Conservation (phyloP, 2,329 filamentous ascomycete species). For the Remersonia thermophila region DNA sequence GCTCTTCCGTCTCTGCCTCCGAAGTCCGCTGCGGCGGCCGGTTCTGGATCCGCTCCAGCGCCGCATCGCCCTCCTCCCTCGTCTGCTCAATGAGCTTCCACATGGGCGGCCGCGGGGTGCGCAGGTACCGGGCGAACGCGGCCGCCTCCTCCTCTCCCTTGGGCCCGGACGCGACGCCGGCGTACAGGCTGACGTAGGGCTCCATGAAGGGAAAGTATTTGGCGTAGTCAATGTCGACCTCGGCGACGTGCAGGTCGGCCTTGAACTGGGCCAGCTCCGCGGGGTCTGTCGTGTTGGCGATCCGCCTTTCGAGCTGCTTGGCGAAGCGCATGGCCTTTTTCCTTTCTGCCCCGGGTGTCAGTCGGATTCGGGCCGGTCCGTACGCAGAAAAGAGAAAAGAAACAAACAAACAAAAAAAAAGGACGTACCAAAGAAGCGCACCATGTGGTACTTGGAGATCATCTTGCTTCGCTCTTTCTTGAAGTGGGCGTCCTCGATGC, state of each 20-base stretch:
- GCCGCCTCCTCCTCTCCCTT: slow-evolving; percentile 24
- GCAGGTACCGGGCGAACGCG: slow-evolving; percentile 31
- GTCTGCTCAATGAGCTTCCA: slow-evolving; percentile 56
- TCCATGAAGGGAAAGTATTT: slow-evolving; percentile 59
- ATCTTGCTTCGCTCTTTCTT: slow-evolving; percentile 54
- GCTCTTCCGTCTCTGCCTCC: neutral
- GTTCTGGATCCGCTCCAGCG: slow-evolving; percentile 44
- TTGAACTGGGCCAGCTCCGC: slow-evolving; percentile 41
- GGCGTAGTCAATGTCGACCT: slow-evolving; percentile 67
- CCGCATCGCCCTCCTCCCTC: slow-evolving; percentile 41
- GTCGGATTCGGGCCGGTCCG: neutral
- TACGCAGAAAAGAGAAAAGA: too few relatives aligned
- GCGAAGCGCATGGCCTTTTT: slow-evolving; percentile 58
- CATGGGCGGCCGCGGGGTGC: slow-evolving; percentile 43
- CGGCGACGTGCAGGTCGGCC: slow-evolving; percentile 49
- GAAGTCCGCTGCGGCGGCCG: slow-evolving; percentile 28
- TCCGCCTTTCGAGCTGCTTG: slow-evolving; percentile 50
- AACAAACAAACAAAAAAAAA: too few relatives aligned
- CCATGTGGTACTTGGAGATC: slow-evolving; percentile 71
- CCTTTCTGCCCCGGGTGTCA: slow-evolving; percentile 37
- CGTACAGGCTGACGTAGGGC: slow-evolving; percentile 55
- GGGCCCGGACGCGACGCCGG: slow-evolving; percentile 18
- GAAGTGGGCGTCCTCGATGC: slow-evolving; percentile 45
- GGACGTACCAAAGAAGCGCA: slow-evolving; percentile 67
- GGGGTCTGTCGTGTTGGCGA: slow-evolving; percentile 37